Percentiles rank a stretch among this genome's conserved stretches.
Evolutionary conservation across 225 moss, liverwort and hornwort species (phyloP).

Genomic region (Ulota crispa): DNA sequence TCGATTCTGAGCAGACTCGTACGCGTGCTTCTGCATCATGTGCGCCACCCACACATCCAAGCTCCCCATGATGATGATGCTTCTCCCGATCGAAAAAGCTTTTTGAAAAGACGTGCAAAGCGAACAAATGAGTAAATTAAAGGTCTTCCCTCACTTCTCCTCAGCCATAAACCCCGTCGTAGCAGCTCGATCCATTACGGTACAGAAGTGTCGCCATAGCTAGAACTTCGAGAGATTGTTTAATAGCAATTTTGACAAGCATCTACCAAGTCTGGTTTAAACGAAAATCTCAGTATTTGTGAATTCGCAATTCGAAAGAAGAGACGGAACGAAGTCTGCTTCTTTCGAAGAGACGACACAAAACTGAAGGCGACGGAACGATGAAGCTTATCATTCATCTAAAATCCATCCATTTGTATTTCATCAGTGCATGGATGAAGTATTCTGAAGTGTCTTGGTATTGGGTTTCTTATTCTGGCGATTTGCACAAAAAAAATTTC

Average conservation of each 20-base stretch:
- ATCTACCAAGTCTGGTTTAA: neutral
- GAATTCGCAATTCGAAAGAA: neutral
- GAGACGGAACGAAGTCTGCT: neutral
- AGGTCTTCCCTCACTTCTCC: neutral
- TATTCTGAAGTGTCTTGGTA: too few relatives aligned
- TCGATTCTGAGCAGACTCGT: conserved; percentile 46
- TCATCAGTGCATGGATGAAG: too few relatives aligned
- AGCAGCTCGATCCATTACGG: neutral
- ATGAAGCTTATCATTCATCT: neutral
- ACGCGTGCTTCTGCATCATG: conserved; percentile 67
- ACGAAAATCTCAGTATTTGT: neutral
- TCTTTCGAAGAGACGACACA: neutral
- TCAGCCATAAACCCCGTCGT: neutral
- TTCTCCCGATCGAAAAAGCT: neutral
- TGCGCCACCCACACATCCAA: conserved; percentile 69
- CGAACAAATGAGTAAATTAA: neutral
- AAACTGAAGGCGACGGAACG: neutral
- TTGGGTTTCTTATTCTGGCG: too few relatives aligned
- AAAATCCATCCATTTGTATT: too few relatives aligned
- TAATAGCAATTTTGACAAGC: neutral
- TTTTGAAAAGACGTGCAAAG: neutral
- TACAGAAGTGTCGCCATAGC: neutral
- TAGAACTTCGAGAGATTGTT: neutral
- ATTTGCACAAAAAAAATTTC: too few relatives aligned
- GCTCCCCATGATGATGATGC: conserved; percentile 41